A percentile compares a stretch with the other conserved stretches of the same genome.
Evolutionary conservation across 495 filamentous ascomycete genomes (phyloP).

Genomic region (Thermochaetoides thermophila): DNA sequence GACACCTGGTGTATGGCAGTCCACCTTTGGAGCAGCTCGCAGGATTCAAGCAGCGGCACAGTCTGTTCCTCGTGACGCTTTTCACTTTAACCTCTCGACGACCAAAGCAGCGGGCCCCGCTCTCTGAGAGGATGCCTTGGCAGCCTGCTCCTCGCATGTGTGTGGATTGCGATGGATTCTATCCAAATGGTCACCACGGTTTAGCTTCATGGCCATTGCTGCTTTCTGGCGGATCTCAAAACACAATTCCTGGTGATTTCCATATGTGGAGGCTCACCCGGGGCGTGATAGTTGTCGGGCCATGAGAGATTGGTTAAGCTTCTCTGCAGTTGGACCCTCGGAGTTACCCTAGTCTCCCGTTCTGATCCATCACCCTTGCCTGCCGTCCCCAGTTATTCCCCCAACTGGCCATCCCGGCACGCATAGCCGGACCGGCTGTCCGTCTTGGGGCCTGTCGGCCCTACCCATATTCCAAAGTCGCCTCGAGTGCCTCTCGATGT

Average conservation of each 20-base stretch:
- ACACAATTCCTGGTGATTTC: slow-evolving; percentile 11
- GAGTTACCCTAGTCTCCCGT: slow-evolving; percentile 3
- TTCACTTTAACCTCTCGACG: no score
- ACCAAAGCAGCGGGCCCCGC: no score
- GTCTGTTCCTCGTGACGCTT: no score
- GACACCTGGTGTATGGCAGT: no score
- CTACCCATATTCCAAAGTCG: slow-evolving; percentile 7
- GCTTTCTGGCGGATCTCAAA: neutral
- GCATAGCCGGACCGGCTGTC: slow-evolving; percentile 16
- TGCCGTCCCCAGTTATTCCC: neutral
- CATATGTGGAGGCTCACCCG: slow-evolving; percentile 15
- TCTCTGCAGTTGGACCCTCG: slow-evolving; percentile 6
- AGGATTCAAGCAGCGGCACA: no score
- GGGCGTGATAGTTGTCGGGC: slow-evolving; percentile 3
- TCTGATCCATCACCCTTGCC: slow-evolving; percentile 1
- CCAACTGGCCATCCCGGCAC: slow-evolving; percentile 2
- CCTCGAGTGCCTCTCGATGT: slow-evolving; percentile 2
- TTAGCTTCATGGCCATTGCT: neutral
- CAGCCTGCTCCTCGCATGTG: no score
- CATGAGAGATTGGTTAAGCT: slow-evolving; percentile 15
- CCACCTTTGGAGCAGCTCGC: no score
- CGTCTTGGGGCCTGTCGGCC: slow-evolving; percentile 9
- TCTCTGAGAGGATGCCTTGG: no score
- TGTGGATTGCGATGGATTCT: no score
- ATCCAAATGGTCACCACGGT: no score